These are phyloP conservation scores for Zygoascus ofunaensis DNA, from an alignment of 805 yeast genomes.

Conservation along the genomic window DNA sequence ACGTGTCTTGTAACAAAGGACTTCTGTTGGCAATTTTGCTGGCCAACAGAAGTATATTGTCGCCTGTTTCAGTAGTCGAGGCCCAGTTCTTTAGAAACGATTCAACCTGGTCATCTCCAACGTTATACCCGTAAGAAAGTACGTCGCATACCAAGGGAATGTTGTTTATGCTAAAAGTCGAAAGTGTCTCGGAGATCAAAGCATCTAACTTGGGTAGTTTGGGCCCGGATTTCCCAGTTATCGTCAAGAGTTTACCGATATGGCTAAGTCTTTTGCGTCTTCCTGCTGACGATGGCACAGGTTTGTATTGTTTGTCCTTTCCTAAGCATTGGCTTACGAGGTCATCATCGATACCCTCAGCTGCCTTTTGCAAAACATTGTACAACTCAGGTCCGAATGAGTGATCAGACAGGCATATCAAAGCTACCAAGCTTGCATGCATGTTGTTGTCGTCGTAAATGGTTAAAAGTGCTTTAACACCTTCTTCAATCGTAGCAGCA, in stretches of 20 bases:
- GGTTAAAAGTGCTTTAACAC: neutral
- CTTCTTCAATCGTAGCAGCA: neutral
- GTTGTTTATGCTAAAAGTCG: neutral
- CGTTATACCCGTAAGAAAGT: neutral
- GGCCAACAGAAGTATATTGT: neutral
- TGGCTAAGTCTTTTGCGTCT: neutral
- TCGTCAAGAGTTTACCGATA: neutral
- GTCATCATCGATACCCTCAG: neutral
- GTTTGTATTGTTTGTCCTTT: neutral
- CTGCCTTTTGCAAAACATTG: neutral
- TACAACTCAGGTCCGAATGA: neutral
- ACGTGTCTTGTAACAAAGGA: neutral
- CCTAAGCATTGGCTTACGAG: neutral
- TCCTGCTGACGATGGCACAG: neutral
- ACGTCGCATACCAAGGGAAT: neutral
- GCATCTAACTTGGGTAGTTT: neutral
- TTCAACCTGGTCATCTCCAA: neutral
- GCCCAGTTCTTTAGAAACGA: neutral
- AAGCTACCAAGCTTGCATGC: neutral
- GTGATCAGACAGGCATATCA: neutral
- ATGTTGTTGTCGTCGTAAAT: neutral
- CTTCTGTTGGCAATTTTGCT: neutral
- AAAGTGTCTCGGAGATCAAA: neutral
- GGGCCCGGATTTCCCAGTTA: neutral
- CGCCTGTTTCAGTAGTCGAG: neutral